Conservation (phyloP, 1,284 basidiomycete genomes). For the Ustilago lituana region DNA sequence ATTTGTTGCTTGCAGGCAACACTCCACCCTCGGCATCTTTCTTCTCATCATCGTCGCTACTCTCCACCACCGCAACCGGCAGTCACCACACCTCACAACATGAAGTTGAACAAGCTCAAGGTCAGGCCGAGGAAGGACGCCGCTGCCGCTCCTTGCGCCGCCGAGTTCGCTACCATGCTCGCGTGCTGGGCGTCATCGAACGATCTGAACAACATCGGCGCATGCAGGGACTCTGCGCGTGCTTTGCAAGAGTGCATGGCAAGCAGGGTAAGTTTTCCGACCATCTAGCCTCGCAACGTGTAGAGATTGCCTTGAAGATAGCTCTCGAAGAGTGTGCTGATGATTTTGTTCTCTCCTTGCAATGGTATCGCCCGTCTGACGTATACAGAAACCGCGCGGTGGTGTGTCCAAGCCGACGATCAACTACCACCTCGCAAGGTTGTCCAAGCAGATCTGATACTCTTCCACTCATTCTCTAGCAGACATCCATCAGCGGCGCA, state of each 20-base stretch:
- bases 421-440: slow-evolving; percentile 65
- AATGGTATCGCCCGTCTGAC: no score
- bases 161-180: slow-evolving; percentile 83
- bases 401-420: slow-evolving; percentile 60
- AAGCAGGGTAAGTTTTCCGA: slow-evolving; percentile 78
- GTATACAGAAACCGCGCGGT: slow-evolving; percentile 37
- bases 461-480: not conserved
- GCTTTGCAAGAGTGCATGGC: slow-evolving; percentile 85
- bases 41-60: slow-evolving; percentile 13
- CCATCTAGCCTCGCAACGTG: not conserved
- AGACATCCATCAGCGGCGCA: not conserved
- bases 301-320: no score
- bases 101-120: slow-evolving; percentile 65
- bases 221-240: slow-evolving; percentile 77
- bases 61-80: not conserved
- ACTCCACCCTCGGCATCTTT: slow-evolving; percentile 3
- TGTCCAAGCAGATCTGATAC: slow-evolving; percentile 59
- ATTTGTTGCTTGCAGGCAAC: slow-evolving; percentile 17
- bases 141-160: slow-evolving; percentile 76
- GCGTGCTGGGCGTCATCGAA: slow-evolving; percentile 87
- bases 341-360: not conserved
- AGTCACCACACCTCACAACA: no score
- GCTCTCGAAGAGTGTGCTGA: not conserved
- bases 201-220: slow-evolving; percentile 74
- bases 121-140: slow-evolving; percentile 75